Conservation (phyloP, 352 stramenopile species). For the Plasmopara viticola region DNA sequence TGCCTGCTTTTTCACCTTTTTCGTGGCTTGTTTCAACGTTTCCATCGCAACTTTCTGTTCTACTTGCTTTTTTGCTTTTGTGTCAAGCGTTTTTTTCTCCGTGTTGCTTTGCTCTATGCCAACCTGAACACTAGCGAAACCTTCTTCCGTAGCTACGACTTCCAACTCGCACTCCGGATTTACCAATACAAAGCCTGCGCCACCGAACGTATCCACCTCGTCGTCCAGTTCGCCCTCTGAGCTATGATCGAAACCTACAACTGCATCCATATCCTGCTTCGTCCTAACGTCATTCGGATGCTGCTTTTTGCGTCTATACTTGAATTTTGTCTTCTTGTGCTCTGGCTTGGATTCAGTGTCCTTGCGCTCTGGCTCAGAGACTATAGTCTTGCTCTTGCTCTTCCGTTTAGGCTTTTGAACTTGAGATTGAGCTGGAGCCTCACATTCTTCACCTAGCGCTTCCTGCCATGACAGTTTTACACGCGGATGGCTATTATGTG, state of each 20-base stretch:
- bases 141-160: slow-evolving; percentile 27
- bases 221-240: slow-evolving; percentile 18
- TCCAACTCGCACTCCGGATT: slow-evolving; percentile 39
- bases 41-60: not conserved
- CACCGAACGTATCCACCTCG: slow-evolving; percentile 21
- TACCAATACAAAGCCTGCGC: slow-evolving; percentile 33
- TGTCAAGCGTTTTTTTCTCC: slow-evolving; percentile 13
- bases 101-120: slow-evolving; percentile 6
- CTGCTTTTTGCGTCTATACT: slow-evolving; percentile 18
- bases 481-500: not conserved
- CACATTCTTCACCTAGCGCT: slow-evolving; percentile 16
- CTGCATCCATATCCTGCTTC: slow-evolving; percentile 27
- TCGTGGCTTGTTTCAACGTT: slow-evolving; percentile 12
- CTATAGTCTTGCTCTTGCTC: slow-evolving; percentile 13
- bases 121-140: slow-evolving; percentile 11
- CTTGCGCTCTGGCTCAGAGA: slow-evolving; percentile 11
- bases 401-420: slow-evolving; percentile 11
- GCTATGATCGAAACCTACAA: slow-evolving; percentile 27
- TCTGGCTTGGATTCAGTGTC: slow-evolving; percentile 11
- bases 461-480: slow-evolving; percentile 32
- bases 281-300: slow-evolving; percentile 25
- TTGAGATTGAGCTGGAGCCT: not conserved
- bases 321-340: slow-evolving; percentile 17
- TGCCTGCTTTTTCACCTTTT: slow-evolving; percentile 21
- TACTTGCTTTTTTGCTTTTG: slow-evolving; percentile 3